phyloP scores from a whole-genome alignment of 2,329 filamentous ascomycete genomes.

The Hirsutella minnesotensis region DNA sequence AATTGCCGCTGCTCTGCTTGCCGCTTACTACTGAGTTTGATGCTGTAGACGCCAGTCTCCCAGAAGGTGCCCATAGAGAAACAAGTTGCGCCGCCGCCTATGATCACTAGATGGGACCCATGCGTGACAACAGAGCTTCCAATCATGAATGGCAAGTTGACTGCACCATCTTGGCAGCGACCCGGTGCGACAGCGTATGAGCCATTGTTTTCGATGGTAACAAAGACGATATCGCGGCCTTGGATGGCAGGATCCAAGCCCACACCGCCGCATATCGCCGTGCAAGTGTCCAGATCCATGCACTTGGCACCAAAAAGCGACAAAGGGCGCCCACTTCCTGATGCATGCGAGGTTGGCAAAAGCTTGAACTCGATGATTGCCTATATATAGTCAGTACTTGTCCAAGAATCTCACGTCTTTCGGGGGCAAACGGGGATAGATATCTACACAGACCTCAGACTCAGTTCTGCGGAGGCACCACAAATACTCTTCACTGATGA shows the following conservation, averaged over 20 bases:
- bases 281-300: conserved; percentile 10
- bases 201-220: conserved; percentile 23
- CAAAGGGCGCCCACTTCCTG: conserved; percentile 6
- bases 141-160: conserved; percentile 49
- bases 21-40: conserved; percentile 12
- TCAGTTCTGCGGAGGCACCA: conserved; percentile 45
- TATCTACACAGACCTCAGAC: conserved; percentile 19
- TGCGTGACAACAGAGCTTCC: conserved; percentile 48
- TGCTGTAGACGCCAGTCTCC: conserved; percentile 49
- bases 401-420: neutral
- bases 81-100: conserved; percentile 76
- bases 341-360: neutral
- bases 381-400: conserved; percentile 6
- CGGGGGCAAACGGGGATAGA: neutral
- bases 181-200: conserved; percentile 4
- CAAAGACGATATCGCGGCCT: conserved; percentile 16
- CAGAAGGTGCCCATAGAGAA: conserved; percentile 86
- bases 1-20: neutral
- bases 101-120: conserved; percentile 42
- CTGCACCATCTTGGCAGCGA: conserved; percentile 1
- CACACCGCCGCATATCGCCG: conserved; percentile 20
- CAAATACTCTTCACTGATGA: conserved; percentile 50
- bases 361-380: conserved; percentile 14
- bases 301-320: conserved; percentile 21
- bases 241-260: conserved; percentile 14